These are phyloP conservation scores for Aquilaria agallochum DNA, from an alignment of 441 rosid species.

Conservation along the genomic window DNA sequence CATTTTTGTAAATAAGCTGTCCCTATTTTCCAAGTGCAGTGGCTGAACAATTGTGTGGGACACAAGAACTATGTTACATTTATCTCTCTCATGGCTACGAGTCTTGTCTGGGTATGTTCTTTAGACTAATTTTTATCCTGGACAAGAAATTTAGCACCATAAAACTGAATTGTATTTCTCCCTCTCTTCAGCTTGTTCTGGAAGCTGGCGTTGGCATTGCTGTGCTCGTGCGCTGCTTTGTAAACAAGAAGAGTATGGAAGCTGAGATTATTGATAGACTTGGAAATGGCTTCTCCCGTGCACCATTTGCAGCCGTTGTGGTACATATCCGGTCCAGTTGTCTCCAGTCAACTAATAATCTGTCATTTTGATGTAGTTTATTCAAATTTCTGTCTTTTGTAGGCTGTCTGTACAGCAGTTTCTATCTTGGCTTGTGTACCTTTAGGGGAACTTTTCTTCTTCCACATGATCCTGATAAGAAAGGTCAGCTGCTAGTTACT, in stretches of 20 bases:
- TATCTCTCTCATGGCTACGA: constrained; percentile 55
- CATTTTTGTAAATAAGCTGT: constrained; percentile 18
- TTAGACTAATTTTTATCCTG: constrained; percentile 3
- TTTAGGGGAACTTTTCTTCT: constrained; percentile 65
- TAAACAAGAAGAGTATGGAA: constrained; percentile 55
- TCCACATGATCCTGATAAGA: constrained; percentile 58
- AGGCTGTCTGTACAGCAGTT: constrained; percentile 60
- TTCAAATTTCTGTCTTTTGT: constrained; percentile 18
- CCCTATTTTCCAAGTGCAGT: constrained; percentile 39
- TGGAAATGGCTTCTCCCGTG: constrained; percentile 73
- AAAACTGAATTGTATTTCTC: constrained; percentile 3
- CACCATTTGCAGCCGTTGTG: constrained; percentile 71
- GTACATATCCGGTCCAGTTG: constrained; percentile 27
- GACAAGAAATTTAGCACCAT: constrained; percentile 10
- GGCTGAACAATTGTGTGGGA: constrained; percentile 78
- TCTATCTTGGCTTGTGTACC: constrained; percentile 63
- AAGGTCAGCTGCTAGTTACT: constrained; percentile 33
- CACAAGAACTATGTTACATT: constrained; percentile 56
- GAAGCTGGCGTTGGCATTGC: constrained; percentile 65
- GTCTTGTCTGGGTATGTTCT: constrained; percentile 63
- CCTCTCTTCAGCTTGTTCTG: constrained; percentile 33
- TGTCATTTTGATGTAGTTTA: not conserved
- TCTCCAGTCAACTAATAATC: constrained; percentile 1
- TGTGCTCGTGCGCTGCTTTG: constrained; percentile 64
- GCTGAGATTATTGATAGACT: constrained; percentile 67